Base-by-base conservation (phyloP, 2,329 filamentous ascomycete species). In the Penicillium sp. region DNA sequence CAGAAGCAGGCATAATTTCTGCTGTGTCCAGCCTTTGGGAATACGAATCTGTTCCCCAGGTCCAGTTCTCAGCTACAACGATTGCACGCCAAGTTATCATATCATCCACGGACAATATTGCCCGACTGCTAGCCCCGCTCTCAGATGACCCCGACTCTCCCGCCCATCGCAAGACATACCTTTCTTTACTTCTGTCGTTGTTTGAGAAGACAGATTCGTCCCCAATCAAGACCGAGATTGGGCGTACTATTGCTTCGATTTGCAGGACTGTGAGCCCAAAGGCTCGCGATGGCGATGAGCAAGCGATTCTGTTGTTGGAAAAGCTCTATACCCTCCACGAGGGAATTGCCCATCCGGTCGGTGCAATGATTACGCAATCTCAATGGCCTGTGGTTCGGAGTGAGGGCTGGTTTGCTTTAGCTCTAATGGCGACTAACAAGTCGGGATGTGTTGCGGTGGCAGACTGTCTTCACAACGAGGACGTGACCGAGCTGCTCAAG, bases 401-500 rank as follows among this genome's bases (percentile, higher is more conserved):
- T 33, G 72, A 75, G 51, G 72, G 70, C 2, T 72, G 71, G 64
- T 74, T 75, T 53, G 69, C 70, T 10, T 52, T 75, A 18, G 71
- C 70, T 4, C 44, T 75, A 30, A 71, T 74, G 63, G 67, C 68
- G 7, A 65, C 62, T 5, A 60, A 43, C 33, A 48, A 52, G 13
- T 45, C 51, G 1, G 67, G 69, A 2, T 56, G 59, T 40, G 31
- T 40, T 8, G 59, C 63, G 2, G 65, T 66, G 16, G 53, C 57
- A 9, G 51, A 65, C 25, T 65, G 61, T 30, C 39, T 72, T 17
- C 53, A 63, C 21, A 60, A 61, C 10, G 57, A 60, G 21, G 59
- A 63, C 4, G 53, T 69, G 11, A 59, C 57, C 28, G 48, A 58
- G 23, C 41, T 64, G 14, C 53, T 71, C 11, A 59, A 62, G 39